Base-by-base conservation (phyloP, 2,329 filamentous ascomycete species). In the Aspergillus costaricaensis region DNA sequence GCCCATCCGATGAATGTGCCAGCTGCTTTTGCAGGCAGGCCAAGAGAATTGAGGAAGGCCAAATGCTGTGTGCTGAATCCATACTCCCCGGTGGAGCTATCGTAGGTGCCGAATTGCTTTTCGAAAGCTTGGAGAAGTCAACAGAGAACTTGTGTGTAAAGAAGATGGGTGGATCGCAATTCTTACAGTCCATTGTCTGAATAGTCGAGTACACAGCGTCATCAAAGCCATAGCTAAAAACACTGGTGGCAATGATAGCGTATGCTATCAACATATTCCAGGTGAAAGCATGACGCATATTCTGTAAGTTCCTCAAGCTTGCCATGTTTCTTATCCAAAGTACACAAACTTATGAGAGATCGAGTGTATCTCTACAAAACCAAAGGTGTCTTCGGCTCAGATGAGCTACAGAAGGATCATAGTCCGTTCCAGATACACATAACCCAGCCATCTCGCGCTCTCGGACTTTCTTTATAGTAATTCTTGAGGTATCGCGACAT, bases 201-300 rank as follows among this genome's bases (percentile, higher is more conserved):
- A 54, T 54, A 8, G 52, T 27, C 14, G 52, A 54, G 21, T 27
- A 54, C 9, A 44, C 52, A 8, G 52, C 17, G 6, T 54, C 52
- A 2, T 54, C 52, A 27, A 54, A 54, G 3, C 52, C 52, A 43
- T 54, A 54, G 39, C 52, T 54, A 9, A 43, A 43, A 1, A 54
- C 52, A 43, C 52, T 54, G 10, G 43, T 27, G 7, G 21, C 52
- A 27, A 43, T 54, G 4, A 54, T 25, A 7, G 27, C 14, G 25
- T 54, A 54, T n/a, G 52, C 52, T 12, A 54, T 41, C 52, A 54
- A 9, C 52, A 54, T 54, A 43, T 54, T 54, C 52, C 52, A 43
- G 23, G 52, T 54, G 21, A 54, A 25, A 39, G 39, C 36, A 30
- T 43, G 21, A 4, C 36, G 39, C 52, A 17, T 9, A n/a, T 6